Evolutionary conservation across 2,329 filamentous ascomycete genomes (phyloP).

Genomic region (Phaeosphaeria sp.): DNA sequence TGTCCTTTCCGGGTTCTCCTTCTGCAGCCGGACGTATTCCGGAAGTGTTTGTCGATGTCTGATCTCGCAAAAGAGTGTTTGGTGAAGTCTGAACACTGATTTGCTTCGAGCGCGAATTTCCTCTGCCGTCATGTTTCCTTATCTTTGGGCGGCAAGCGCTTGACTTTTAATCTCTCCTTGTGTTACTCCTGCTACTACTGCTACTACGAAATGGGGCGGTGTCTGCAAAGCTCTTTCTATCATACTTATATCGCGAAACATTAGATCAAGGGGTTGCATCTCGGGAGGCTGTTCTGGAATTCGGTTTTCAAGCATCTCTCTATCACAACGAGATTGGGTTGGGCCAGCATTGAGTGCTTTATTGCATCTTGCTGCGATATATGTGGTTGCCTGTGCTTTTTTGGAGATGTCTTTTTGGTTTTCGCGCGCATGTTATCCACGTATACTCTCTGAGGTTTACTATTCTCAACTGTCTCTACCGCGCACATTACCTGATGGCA

Average conservation of each 20-base stretch:
- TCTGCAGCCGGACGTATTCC: neutral
- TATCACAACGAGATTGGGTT: slow-evolving; percentile 28
- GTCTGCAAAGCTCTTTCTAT: slow-evolving; percentile 20
- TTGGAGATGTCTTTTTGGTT: slow-evolving; percentile 11
- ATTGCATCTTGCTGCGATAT: slow-evolving; percentile 26
- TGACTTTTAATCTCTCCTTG: slow-evolving; percentile 12
- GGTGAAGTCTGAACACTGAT: neutral
- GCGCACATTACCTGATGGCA: neutral
- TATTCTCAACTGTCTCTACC: slow-evolving; percentile 21
- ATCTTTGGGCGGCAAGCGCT: slow-evolving; percentile 26
- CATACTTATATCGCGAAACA: slow-evolving; percentile 20
- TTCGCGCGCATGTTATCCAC: neutral
- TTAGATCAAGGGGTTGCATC: slow-evolving; percentile 36
- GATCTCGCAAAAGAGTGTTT: neutral
- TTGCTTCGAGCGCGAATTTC: neutral
- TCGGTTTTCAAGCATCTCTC: slow-evolving; percentile 24
- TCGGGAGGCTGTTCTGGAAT: slow-evolving; percentile 29
- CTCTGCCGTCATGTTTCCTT: slow-evolving; percentile 4
- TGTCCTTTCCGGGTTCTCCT: slow-evolving; percentile 17
- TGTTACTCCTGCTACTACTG: slow-evolving; percentile 12
- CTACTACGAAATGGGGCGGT: slow-evolving; percentile 30
- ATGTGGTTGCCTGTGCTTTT: slow-evolving; percentile 33
- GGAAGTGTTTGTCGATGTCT: neutral
- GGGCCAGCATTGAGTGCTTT: slow-evolving; percentile 29
- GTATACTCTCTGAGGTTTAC: slow-evolving; percentile 11